A percentile compares a stretch with the other conserved stretches of the same genome.
Evolutionary conservation across 257 asterid species (phyloP).

Genomic region (Solanum paucissectum): DNA sequence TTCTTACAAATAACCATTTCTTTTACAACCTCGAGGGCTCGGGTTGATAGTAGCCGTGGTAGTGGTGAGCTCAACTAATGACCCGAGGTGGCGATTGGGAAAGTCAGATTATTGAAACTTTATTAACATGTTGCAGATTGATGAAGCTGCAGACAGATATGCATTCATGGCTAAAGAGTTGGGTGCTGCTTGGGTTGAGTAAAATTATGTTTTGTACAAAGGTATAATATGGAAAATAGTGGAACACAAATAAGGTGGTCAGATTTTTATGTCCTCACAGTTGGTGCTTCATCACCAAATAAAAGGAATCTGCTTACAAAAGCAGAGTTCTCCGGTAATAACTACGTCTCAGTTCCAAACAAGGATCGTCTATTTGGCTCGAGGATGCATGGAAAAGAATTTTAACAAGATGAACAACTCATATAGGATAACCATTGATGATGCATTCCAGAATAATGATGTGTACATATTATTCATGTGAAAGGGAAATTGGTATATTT

Average conservation of each 20-base stretch:
- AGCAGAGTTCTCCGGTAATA: background rate
- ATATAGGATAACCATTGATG: background rate
- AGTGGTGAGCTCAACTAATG: background rate
- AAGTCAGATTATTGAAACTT: background rate
- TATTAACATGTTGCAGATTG: conserved; percentile 33
- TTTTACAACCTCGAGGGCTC: background rate
- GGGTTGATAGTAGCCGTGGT: background rate
- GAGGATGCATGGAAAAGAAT: background rate
- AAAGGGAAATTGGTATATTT: background rate
- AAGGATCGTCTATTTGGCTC: background rate
- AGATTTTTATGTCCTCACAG: background rate
- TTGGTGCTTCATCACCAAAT: background rate
- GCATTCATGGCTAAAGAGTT: conserved; percentile 78
- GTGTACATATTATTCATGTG: background rate
- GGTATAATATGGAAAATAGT: background rate
- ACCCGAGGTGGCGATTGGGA: background rate
- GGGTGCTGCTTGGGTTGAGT: conserved; percentile 63
- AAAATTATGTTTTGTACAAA: background rate
- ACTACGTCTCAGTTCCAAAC: background rate
- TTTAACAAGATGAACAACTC: background rate
- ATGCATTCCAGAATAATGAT: background rate
- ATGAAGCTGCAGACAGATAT: conserved; percentile 75
- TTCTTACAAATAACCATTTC: background rate
- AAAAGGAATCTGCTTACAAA: background rate
- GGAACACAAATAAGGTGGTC: conserved; percentile 11